Base-by-base conservation (phyloP, 2,329 filamentous ascomycete species). In the Apiospora aurea region DNA sequence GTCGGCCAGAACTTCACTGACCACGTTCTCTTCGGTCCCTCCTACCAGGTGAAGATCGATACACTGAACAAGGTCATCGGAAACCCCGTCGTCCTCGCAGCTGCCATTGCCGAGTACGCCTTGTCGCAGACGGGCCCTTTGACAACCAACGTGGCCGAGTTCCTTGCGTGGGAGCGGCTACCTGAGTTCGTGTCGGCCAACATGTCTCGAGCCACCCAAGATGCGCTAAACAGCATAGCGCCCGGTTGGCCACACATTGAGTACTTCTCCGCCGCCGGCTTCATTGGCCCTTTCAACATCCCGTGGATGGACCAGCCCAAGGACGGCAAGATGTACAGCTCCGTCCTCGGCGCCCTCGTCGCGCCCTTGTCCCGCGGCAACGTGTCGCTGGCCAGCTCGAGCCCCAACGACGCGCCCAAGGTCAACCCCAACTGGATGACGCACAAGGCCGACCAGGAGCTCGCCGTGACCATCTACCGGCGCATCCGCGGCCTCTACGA, bases 1-100 rank as follows among this genome's bases (percentile, higher is more conserved):
- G 89, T 92, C 13, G 90, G 90, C n/a, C 85, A 83, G 38, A 90
- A 91, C 79, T 80, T 92, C 8, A 84, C 88, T 78, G 89, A 92
- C 77, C 87, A 86, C 49, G 75, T 78, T 41, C 75, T 79, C 71
- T 80, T 79, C 70, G 78, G 79, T 21, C 76, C 81, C 44, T 76
- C 79, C 13, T 80, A 80, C 72, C 76, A 78, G 6, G 68, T 69
- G 21, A 69, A 26, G 46, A 79, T 84, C 49, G 80, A 81, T 71
- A 76, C 80, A 8, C 75, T 78, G 51, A 82, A 51, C 80, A 29
- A 79, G 76, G 41, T 77, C 8, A 71, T 79, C 21, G 75, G 75
- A 41, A 75, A 80, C 67, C 71, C 76, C 7, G 71, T 74, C 4
- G 72, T 77, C n/a, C 74, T 76, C 4, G 76, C 76, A 10, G 71